Evolutionary conservation across 1,284 basidiomycete species (phyloP).

Genomic region (Ustilago tritici): DNA sequence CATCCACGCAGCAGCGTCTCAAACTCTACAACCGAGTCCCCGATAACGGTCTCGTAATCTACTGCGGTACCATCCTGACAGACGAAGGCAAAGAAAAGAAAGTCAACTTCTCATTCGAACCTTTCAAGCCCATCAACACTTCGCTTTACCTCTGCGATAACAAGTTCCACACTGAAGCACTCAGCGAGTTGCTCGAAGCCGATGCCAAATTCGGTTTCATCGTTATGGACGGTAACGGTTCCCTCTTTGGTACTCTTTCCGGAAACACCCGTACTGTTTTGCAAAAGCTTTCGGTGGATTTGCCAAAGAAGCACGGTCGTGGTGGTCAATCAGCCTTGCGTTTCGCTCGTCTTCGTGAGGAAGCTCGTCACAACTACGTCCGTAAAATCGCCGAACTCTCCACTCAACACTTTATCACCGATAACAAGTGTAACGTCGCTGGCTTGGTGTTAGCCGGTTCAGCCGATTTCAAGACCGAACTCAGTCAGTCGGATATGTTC

Average conservation of each 20-base stretch:
- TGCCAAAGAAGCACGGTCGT: constrained; percentile 99
- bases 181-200: constrained; percentile 94
- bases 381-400: constrained; percentile 97
- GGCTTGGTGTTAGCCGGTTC: constrained; percentile 97
- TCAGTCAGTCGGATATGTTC: constrained; percentile 96
- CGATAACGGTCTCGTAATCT: constrained; percentile 95
- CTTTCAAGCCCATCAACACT: constrained; percentile 93
- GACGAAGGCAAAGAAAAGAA: constrained; percentile 98
- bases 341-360: constrained; percentile 99
- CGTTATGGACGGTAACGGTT: constrained; percentile 98
- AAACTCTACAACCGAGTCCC: constrained; percentile 92
- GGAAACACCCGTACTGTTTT: constrained; percentile 97
- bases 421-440: constrained; percentile 97
- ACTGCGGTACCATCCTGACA: constrained; percentile 89
- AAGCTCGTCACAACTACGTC: constrained; percentile 99
- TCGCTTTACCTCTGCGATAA: constrained; percentile 96
- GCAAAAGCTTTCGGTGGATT: constrained; percentile 98
- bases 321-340: constrained; percentile 99
- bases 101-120: constrained; percentile 88
- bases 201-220: constrained; percentile 99
- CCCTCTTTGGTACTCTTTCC: constrained; percentile 93
- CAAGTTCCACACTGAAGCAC: constrained; percentile 98
- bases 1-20: constrained; percentile 96
- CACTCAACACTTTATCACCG: constrained; percentile 97
- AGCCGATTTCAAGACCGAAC: constrained; percentile 98